Conservation (phyloP, 345 rosid genomes). For the Lumnitzera racemosa region DNA sequence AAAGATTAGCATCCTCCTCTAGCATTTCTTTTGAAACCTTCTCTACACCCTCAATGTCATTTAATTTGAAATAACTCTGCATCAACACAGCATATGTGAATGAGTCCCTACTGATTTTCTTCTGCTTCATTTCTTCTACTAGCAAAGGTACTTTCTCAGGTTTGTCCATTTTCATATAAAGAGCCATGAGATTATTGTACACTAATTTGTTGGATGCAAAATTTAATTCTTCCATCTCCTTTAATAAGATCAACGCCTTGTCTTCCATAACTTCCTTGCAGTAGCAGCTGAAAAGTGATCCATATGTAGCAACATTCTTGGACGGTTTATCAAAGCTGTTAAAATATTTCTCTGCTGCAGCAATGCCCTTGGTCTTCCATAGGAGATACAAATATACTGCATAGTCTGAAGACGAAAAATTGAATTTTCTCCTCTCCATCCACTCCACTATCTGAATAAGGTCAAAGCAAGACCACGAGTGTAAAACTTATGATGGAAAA, state of each 20-base stretch:
- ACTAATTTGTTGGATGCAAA: slow-evolving; percentile 28
- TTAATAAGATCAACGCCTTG: slow-evolving; percentile 45
- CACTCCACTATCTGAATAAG: slow-evolving; percentile 54
- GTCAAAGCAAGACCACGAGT: neutral
- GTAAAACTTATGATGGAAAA: neutral
- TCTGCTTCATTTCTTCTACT: slow-evolving; percentile 49
- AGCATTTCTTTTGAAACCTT: slow-evolving; percentile 39
- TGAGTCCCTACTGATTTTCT: slow-evolving; percentile 19
- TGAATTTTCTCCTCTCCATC: slow-evolving; percentile 68
- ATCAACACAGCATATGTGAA: slow-evolving; percentile 43
- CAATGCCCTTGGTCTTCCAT: slow-evolving; percentile 47
- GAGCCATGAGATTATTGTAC: slow-evolving; percentile 46
- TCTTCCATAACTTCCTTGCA: slow-evolving; percentile 38
- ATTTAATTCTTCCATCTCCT: slow-evolving; percentile 43
- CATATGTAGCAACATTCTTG: slow-evolving; percentile 35
- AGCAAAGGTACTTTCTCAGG: slow-evolving; percentile 47
- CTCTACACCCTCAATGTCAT: slow-evolving; percentile 48
- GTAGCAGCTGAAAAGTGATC: slow-evolving; percentile 61
- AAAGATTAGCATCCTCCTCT: slow-evolving; percentile 17
- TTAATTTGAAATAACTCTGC: slow-evolving; percentile 40
- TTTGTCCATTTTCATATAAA: slow-evolving; percentile 45
- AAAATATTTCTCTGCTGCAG: slow-evolving; percentile 57
- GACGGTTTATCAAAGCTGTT: slow-evolving; percentile 23
- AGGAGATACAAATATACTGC: slow-evolving; percentile 52
- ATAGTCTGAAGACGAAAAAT: slow-evolving; percentile 26